These are phyloP conservation scores for Leishmania braziliensis DNA, from an alignment of 208 protist species.

Conservation along the genomic window DNA sequence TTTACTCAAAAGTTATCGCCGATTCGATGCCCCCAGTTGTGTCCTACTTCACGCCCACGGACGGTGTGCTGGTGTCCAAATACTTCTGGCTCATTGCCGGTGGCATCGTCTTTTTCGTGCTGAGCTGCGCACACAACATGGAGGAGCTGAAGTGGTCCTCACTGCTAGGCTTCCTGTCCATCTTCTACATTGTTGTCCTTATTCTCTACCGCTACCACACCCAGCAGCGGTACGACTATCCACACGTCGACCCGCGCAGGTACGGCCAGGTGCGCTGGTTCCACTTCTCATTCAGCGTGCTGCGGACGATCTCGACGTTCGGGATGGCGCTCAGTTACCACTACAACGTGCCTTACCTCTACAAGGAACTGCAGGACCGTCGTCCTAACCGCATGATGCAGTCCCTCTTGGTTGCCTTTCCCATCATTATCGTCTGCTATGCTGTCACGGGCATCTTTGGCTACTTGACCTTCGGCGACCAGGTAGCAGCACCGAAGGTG, in stretches of 20 bases:
- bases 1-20: constrained; percentile 72
- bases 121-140: constrained; percentile 78
- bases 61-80: constrained; percentile 37
- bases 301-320: constrained; percentile 62
- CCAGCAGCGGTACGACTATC: constrained; percentile 32
- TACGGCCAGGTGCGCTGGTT: constrained; percentile 50
- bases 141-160: constrained; percentile 87
- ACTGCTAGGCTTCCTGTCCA: constrained; percentile 78
- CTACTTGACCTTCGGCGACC: constrained; percentile 72
- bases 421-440: constrained; percentile 71
- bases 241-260: constrained; percentile 39
- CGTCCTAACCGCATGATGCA: constrained; percentile 59
- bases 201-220: constrained; percentile 67
- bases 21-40: constrained; percentile 74
- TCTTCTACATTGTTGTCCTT: constrained; percentile 80
- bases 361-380: constrained; percentile 69
- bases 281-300: constrained; percentile 30
- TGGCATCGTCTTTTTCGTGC: constrained; percentile 70
- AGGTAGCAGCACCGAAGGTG: constrained; percentile 27
- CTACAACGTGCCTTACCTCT: constrained; percentile 82
- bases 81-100: constrained; percentile 58
- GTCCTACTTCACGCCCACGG: constrained; percentile 26
- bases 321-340: constrained; percentile 73
- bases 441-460: constrained; percentile 55
- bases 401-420: constrained; percentile 59